Base-by-base conservation (phyloP, 2,329 filamentous ascomycete genomes). In the Hymenoscyphus occultus region DNA sequence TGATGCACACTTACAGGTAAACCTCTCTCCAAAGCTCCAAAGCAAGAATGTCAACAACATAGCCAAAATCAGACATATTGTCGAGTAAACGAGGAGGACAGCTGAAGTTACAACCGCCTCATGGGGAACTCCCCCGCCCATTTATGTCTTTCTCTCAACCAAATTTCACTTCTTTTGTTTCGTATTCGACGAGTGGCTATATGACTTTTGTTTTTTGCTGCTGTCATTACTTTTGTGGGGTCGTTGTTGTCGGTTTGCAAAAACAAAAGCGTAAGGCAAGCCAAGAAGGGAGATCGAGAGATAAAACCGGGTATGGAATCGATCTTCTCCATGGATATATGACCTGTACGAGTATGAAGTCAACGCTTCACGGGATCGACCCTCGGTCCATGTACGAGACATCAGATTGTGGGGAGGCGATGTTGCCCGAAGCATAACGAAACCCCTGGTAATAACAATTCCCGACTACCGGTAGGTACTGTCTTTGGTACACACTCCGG, bases 11-110 rank as follows among this genome's bases (percentile, higher is more conserved):
- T 63, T 70, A 74, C 73, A 75, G 39, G 71, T 71, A 67, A 68
- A 74, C 67, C 66, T 67, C 64, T 75, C 74, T n/a, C 73, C 74
- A 63, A 72, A 75, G 39, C 64, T 71, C 62, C 71, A 71, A 9
- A 75, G 69, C 62, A 76, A 65, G 58, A 64, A 68, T 13, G 70
- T 65, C 22, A 76, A 60, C 28, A 74, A 51, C 10, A 58, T 59
- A 48, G 65, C 67, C 54, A 74, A 57, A 3, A 60, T 65, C 7
- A 73, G 54, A 56, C 73, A 75, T 31, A 71, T 65, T 9, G 65
- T 39, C 6, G 74, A 76, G 60, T 75, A 76, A 6, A 71, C 7
- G 16, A 76, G 59, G n/a, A 75, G 72, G 45, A 65, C 65, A 42
- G 70, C 63, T n/a, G 68, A 74, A 39, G 62, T 69, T 57, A 65